Evolutionary conservation across 805 yeast genomes (phyloP).

Genomic region (Candida multigemmis): DNA sequence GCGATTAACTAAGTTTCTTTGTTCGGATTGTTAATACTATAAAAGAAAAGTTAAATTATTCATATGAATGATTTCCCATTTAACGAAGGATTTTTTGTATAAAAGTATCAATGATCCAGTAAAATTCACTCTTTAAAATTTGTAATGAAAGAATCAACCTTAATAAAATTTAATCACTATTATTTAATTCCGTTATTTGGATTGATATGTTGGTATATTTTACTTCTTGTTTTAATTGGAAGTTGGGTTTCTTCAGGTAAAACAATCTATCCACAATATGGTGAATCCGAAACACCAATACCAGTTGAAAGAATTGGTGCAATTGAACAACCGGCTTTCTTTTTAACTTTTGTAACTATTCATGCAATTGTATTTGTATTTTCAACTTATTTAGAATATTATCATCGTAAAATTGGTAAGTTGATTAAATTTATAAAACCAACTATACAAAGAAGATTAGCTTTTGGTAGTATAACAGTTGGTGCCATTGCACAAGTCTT

Average conservation of each 20-base stretch:
- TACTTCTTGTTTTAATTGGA: conserved; percentile 12
- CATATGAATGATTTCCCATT: too few species aligned
- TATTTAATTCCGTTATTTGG: conserved; percentile 16
- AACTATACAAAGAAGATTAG: conserved; percentile 12
- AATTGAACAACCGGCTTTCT: conserved; percentile 13
- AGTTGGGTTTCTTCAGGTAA: conserved; percentile 12
- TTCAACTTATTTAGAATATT: conserved; percentile 16
- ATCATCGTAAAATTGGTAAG: conserved; percentile 19
- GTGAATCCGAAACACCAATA: conserved; percentile 11
- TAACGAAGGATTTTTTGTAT: too few species aligned
- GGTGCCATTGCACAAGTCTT: conserved; percentile 15
- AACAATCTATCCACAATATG: conserved; percentile 12
- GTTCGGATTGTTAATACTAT: too few species aligned
- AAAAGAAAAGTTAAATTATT: too few species aligned
- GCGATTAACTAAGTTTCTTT: too few species aligned
- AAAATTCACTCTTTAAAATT: too few species aligned
- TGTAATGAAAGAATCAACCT: too few species aligned
- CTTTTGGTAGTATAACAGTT: conserved; percentile 11
- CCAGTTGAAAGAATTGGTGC: conserved; percentile 17
- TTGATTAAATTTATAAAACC: conserved; percentile 18
- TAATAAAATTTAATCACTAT: conserved; percentile 16
- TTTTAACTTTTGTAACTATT: conserved; percentile 10
- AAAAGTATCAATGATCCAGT: too few species aligned
- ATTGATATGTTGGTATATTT: conserved; percentile 14
- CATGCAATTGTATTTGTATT: conserved; percentile 13